phyloP scores from a whole-genome alignment of 139 green algal species.

The Raphidocelis subcapitata region DNA sequence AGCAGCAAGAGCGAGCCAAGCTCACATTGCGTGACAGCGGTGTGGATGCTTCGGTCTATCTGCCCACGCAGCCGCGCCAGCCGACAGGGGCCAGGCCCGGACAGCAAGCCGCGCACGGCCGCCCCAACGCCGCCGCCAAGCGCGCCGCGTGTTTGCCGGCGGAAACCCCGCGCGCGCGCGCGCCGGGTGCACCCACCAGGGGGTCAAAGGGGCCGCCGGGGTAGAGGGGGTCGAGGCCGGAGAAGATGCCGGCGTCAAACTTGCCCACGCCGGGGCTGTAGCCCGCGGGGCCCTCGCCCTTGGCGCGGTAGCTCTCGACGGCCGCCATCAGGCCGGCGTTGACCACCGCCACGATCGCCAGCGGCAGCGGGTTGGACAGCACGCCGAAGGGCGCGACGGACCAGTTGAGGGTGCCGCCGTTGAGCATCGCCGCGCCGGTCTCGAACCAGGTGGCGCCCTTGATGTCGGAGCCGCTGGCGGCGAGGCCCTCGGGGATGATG shows the following conservation, averaged over 20 bases:
- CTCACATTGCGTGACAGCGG: no score
- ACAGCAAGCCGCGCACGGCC: no score
- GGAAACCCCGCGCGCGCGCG: no score
- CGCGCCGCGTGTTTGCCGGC: no score
- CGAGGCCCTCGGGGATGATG: constrained; percentile 95
- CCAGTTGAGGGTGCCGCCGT: constrained; percentile 94
- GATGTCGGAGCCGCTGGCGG: constrained; percentile 88
- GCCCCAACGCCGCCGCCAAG: no score
- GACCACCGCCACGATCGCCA: constrained; percentile 74
- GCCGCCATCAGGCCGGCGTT: constrained; percentile 86
- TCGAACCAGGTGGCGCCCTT: constrained; percentile 91
- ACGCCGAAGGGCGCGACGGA: constrained; percentile 89
- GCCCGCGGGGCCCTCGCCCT: constrained; percentile 80
- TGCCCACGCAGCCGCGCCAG: no score
- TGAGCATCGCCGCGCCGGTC: constrained; percentile 92
- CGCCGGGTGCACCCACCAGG: constrained; percentile 38
- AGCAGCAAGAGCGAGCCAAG: no score
- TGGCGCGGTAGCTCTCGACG: constrained; percentile 84
- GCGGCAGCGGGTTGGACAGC: constrained; percentile 88
- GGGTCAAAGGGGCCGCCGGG: constrained; percentile 96
- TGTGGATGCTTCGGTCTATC: no score
- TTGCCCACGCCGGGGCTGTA: constrained; percentile 91
- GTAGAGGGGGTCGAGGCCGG: constrained; percentile 91
- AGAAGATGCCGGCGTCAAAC: constrained; percentile 85
- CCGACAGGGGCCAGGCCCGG: no score